Evolutionary conservation across 1,284 basidiomycete genomes (phyloP).

Genomic region (Sporisorium sorghi): DNA sequence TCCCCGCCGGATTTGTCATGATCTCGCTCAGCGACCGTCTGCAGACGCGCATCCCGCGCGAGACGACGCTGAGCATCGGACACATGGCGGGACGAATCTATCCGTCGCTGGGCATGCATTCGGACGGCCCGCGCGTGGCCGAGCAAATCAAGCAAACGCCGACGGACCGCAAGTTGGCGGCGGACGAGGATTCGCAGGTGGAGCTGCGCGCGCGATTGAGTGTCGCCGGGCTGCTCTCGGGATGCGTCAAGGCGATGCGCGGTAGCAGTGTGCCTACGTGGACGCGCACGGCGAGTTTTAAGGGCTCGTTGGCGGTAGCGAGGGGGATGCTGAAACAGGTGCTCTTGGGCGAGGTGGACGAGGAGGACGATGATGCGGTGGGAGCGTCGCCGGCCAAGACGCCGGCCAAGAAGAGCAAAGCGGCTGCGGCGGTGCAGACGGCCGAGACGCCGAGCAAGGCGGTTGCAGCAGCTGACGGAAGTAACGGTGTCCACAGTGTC

Average conservation of each 20-base stretch:
- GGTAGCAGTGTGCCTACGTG: slow-evolving; percentile 17
- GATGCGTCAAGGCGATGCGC: slow-evolving; percentile 52
- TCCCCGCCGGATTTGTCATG: slow-evolving; percentile 45
- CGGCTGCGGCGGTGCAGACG: slow-evolving; percentile 5
- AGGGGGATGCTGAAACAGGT: slow-evolving; percentile 9
- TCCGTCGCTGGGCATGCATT: slow-evolving; percentile 42
- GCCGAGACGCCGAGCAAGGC: neutral
- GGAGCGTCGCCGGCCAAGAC: slow-evolving; percentile 15
- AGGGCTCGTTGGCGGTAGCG: slow-evolving; percentile 16
- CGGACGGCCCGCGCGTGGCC: slow-evolving; percentile 45
- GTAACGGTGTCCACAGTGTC: neutral
- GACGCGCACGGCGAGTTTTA: slow-evolving; percentile 30
- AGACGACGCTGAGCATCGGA: slow-evolving; percentile 30
- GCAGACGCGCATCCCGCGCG: slow-evolving; percentile 29
- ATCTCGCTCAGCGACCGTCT: slow-evolving; percentile 40
- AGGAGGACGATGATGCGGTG: slow-evolving; percentile 12
- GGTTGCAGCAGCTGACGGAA: neutral
- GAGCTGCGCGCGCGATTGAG: slow-evolving; percentile 42
- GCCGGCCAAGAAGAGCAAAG: slow-evolving; percentile 20
- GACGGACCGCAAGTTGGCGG: slow-evolving; percentile 20
- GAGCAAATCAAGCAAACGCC: slow-evolving; percentile 35
- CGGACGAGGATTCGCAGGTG: slow-evolving; percentile 46
- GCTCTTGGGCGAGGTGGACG: slow-evolving; percentile 9
- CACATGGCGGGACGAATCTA: slow-evolving; percentile 46
- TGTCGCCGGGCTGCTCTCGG: slow-evolving; percentile 36